Evolutionary conservation across 306 rosid species (phyloP).

Genomic region (Alnus rubra): DNA sequence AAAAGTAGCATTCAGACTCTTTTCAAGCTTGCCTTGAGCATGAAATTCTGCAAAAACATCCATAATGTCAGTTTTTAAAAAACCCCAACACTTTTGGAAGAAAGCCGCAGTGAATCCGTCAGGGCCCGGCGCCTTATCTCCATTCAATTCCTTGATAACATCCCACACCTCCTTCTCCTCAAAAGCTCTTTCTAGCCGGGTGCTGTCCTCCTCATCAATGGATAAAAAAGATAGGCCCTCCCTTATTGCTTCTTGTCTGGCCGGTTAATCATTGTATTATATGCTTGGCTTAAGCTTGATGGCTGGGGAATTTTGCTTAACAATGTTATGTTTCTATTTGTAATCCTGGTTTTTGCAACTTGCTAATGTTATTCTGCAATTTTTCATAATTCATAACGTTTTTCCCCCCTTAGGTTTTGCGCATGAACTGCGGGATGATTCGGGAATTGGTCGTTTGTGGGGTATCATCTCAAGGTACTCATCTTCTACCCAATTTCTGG

Average conservation of each 20-base stretch:
- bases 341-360: slow-evolving; percentile 6
- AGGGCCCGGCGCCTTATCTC: too few relatives aligned
- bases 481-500: background rate
- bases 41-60: too few relatives aligned
- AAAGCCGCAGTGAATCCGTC: too few relatives aligned
- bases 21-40: too few relatives aligned
- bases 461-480: slow-evolving; percentile 82
- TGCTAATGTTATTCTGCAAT: background rate
- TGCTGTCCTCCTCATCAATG: too few relatives aligned
- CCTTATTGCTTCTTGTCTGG: slow-evolving; percentile 22
- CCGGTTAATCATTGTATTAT: slow-evolving; percentile 6
- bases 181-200: too few relatives aligned
- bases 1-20: too few relatives aligned
- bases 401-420: slow-evolving; percentile 45
- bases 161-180: too few relatives aligned
- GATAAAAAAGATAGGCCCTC: too few relatives aligned
- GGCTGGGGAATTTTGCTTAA: slow-evolving; percentile 17
- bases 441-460: slow-evolving; percentile 83
- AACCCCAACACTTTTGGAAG: too few relatives aligned
- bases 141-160: too few relatives aligned
- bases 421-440: slow-evolving; percentile 82
- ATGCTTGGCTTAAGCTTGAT: slow-evolving; percentile 17
- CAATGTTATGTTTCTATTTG: slow-evolving; percentile 11
- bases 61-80: too few relatives aligned
- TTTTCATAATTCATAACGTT: slow-evolving; percentile 26